Conservation (phyloP, 176 grass and related monocot genomes). For the Cenchrus purpureus region DNA sequence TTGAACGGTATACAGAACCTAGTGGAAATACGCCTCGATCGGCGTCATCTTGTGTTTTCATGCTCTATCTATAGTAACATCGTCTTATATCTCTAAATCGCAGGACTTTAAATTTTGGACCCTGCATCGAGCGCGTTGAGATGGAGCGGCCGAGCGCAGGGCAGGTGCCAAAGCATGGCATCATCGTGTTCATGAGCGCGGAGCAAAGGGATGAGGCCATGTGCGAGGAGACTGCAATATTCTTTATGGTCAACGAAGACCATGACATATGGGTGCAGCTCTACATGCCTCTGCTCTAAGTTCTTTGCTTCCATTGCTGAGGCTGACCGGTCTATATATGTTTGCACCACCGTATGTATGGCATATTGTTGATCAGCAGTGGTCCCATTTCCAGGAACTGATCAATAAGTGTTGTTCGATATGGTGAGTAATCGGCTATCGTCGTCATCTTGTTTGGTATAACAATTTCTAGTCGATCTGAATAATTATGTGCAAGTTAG, state of each 20-base stretch:
- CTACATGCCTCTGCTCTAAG: not conserved
- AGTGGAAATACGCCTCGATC: not conserved
- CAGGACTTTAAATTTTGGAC: not conserved
- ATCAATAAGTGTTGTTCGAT: not conserved
- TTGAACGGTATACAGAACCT: not conserved
- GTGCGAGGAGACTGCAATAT: not conserved
- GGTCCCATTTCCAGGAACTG: not conserved
- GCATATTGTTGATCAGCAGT: not conserved
- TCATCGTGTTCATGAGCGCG: slow-evolving; percentile 7
- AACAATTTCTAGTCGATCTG: not conserved
- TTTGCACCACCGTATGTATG: not conserved
- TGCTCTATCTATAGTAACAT: not conserved
- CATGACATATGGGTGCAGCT: slow-evolving; percentile 19
- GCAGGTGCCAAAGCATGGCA: slow-evolving; percentile 1
- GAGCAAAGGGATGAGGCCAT: not conserved
- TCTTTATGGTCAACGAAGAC: not conserved
- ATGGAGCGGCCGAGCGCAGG: not conserved
- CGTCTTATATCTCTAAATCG: not conserved
- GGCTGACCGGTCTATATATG: not conserved
- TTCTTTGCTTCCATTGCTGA: not conserved
- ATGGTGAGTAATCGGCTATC: not conserved
- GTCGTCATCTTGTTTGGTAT: not conserved
- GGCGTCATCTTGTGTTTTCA: not conserved
- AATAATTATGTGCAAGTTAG: not conserved
- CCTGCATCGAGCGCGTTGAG: not conserved